Base-by-base conservation (phyloP, 2,329 filamentous ascomycete species). In the Phaeosphaeriaceae sp. region DNA sequence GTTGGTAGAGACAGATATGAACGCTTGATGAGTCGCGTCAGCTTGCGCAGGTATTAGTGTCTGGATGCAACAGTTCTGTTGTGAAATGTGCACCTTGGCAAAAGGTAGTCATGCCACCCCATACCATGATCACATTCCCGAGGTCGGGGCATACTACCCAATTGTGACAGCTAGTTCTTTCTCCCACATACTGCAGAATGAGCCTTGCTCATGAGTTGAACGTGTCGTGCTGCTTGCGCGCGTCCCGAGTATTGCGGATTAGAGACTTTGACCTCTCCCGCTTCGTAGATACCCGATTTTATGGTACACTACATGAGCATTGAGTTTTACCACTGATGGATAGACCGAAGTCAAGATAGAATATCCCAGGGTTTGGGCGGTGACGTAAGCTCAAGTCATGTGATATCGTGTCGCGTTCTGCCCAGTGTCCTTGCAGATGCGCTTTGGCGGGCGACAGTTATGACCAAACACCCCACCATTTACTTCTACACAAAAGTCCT, bases 391-490 rank as follows among this genome's bases (percentile, higher is more conserved):
- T n/a, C n/a, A n/a, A n/a, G 31, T 36, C 31, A 36, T 36, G 31
- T 36, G 31, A 36, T 36, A 36, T 3, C 31, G 31, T 11, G 31
- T n/a, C n/a, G n/a, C n/a, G n/a, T n/a, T n/a, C n/a, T n/a, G n/a
- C n/a, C n/a, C n/a, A n/a, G n/a, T n/a, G n/a, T 27, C 25, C 9
- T 27, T 9, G 5, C 25, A 5, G 25, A 27, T 27, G 25, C 25
- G 25, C 25, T 27, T 27, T 27, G 9, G 5, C 9, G 25, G 9
- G 25, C 25, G 25, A 9, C 5, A 27, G 4, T 9, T 9, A 27
- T 24, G 19, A 44, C 33, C 36, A 50, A 44, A 48, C 25, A 48
- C 41, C 54, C 41, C 48, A 53, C 42, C n/a, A 17, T 41, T 41
- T 48, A 50, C 48, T 20, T 25, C 17, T n/a, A n/a, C 22, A 11